These are phyloP conservation scores for Neoboletus subvelutipes DNA, from an alignment of 768 basidiomycete genomes.

Conservation along the genomic window DNA sequence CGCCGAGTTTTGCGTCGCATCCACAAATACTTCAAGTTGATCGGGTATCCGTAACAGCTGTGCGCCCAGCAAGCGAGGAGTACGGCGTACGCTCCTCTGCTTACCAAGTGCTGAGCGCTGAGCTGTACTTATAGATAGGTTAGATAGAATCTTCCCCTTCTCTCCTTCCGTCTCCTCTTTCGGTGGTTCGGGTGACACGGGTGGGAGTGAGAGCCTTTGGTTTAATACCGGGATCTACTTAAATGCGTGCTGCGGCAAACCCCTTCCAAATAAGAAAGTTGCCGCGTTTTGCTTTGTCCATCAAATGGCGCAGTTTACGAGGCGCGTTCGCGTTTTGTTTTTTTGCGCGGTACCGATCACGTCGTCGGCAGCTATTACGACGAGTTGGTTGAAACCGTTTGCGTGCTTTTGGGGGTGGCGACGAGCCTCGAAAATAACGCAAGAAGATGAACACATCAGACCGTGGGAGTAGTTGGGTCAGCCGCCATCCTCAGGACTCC, in stretches of 20 bases:
- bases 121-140: not conserved
- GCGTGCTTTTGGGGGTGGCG: too few relatives aligned
- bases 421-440: too few relatives aligned
- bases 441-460: too few relatives aligned
- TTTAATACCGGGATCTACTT: not conserved
- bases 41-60: not conserved
- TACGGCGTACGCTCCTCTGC: not conserved
- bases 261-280: not conserved
- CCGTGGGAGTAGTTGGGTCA: not conserved
- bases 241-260: not conserved
- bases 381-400: not conserved
- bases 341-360: too few relatives aligned
- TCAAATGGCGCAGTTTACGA: not conserved
- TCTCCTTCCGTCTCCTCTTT: not conserved
- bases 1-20: not conserved
- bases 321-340: too few relatives aligned
- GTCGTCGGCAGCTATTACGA: too few relatives aligned
- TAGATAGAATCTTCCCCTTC: not conserved
- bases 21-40: not conserved
- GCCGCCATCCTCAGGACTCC: too few relatives aligned
- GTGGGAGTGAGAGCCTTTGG: not conserved
- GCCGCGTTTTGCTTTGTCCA: not conserved
- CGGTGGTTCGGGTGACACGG: not conserved
- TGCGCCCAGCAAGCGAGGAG: not conserved
- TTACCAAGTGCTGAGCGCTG: not conserved